Percentiles rank a stretch among this genome's conserved stretches.
phyloP scores from a whole-genome alignment of 2,329 filamentous ascomycete species.

The Hypoxylon sp. region DNA sequence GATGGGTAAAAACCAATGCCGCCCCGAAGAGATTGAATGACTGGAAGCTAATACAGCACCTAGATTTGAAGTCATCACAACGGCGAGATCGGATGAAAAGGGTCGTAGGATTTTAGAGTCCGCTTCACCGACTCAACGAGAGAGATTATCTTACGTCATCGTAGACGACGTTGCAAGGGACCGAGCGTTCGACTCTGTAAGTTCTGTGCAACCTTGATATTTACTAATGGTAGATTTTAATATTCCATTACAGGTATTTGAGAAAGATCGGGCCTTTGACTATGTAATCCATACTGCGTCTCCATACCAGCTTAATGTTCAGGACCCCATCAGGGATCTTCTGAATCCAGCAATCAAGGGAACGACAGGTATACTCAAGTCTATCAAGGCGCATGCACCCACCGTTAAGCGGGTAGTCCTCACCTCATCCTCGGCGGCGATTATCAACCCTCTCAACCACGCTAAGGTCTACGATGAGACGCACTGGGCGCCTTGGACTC shows the following conservation, averaged over 20 bases:
- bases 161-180: slow-evolving; percentile 80
- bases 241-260: slow-evolving; percentile 53
- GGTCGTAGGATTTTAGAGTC: slow-evolving; percentile 61
- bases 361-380: slow-evolving; percentile 64
- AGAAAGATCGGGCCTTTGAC: slow-evolving; percentile 70
- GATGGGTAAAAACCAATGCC: slow-evolving; percentile 53
- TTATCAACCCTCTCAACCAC: slow-evolving; percentile 58
- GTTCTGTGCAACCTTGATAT: slow-evolving; percentile 2
- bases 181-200: slow-evolving; percentile 75
- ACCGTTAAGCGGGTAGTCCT: slow-evolving; percentile 75
- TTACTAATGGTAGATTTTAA: background rate
- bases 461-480: slow-evolving; percentile 59
- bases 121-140: slow-evolving; percentile 60
- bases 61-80: slow-evolving; percentile 62
- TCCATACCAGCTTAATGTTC: slow-evolving; percentile 79
- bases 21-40: background rate
- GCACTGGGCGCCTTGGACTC: slow-evolving; percentile 57
- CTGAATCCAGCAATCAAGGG: slow-evolving; percentile 70
- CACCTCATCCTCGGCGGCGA: slow-evolving; percentile 64
- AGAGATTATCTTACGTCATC: slow-evolving; percentile 63
- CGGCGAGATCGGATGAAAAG: slow-evolving; percentile 64
- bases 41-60: slow-evolving; percentile 60
- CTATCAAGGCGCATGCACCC: slow-evolving; percentile 61
- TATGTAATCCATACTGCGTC: slow-evolving; percentile 81
- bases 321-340: slow-evolving; percentile 63